These are phyloP conservation scores for Neltuma alba DNA, from an alignment of 306 rosid genomes.

Conservation along the genomic window DNA sequence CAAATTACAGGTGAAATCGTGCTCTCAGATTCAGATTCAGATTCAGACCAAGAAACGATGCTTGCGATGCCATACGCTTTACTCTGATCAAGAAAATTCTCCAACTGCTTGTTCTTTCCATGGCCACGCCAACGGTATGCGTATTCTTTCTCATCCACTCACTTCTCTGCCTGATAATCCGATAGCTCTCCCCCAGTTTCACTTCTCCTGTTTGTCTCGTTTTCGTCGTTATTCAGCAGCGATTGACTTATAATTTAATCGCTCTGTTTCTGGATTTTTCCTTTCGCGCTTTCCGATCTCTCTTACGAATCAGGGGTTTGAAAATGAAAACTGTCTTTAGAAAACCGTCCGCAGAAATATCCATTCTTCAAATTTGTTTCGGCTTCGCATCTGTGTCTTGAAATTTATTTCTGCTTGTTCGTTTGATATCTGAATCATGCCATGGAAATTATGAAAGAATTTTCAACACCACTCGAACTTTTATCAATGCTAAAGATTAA, in stretches of 20 bases:
- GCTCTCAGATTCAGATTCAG: slow-evolving; percentile 37
- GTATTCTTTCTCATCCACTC: neutral
- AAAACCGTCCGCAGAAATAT: neutral
- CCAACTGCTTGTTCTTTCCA: slow-evolving; percentile 79
- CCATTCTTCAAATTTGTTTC: neutral
- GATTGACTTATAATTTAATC: neutral
- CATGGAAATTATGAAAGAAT: neutral
- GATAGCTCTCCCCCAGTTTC: neutral
- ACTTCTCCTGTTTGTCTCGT: neutral
- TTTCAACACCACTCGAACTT: neutral
- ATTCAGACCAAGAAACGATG: slow-evolving; percentile 49
- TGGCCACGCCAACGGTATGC: slow-evolving; percentile 76
- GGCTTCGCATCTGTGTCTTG: neutral
- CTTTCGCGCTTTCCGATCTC: neutral
- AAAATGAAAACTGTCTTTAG: neutral
- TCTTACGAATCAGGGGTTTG: neutral
- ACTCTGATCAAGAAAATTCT: slow-evolving; percentile 48
- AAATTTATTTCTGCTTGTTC: no score
- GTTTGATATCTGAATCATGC: no score
- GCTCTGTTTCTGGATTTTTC: neutral
- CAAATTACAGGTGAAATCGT: slow-evolving; percentile 36
- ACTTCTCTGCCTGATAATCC: no score
- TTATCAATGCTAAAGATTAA: neutral
- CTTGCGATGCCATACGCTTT: slow-evolving; percentile 70
- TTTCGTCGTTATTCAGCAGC: neutral